phyloP scores from a whole-genome alignment of 345 rosid species.

The Chamaenerion angustifolium region DNA sequence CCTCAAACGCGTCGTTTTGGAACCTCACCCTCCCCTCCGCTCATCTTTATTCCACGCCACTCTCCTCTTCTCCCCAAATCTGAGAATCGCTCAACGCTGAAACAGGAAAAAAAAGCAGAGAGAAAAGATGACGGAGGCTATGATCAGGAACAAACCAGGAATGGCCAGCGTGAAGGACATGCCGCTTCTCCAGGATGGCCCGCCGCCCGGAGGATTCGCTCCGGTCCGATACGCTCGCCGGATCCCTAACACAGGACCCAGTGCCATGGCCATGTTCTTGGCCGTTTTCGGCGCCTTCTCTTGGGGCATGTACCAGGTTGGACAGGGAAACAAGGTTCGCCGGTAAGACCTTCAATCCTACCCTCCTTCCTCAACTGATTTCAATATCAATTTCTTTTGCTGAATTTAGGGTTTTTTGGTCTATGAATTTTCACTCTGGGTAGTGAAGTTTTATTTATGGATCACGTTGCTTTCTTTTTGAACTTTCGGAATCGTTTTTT shows the following conservation, averaged over 20 bases:
- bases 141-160: conserved; percentile 97
- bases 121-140: conserved; percentile 74
- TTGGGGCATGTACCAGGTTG: conserved; percentile 98
- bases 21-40: too few relatives aligned
- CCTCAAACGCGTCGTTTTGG: too few relatives aligned
- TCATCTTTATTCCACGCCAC: too few relatives aligned
- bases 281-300: conserved; percentile 73
- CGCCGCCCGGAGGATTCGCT: conserved; percentile 94
- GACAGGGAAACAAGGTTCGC: conserved; percentile 90
- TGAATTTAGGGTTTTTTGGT: too few relatives aligned
- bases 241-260: conserved; percentile 88
- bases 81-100: not conserved
- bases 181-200: conserved; percentile 95
- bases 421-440: too few relatives aligned
- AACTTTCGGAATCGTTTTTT: too few relatives aligned
- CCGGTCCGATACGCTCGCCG: conserved; percentile 91
- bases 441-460: too few relatives aligned
- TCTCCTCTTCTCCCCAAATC: too few relatives aligned
- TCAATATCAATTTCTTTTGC: not conserved
- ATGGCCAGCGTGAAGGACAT: conserved; percentile 97
- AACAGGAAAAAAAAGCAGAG: not conserved
- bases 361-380: not conserved
- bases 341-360: conserved; percentile 24
- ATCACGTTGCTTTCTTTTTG: too few relatives aligned
- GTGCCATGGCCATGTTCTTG: conserved; percentile 83